These are phyloP conservation scores for Chloris gayana DNA, from an alignment of 176 grass and related monocot genomes.

Conservation along the genomic window DNA sequence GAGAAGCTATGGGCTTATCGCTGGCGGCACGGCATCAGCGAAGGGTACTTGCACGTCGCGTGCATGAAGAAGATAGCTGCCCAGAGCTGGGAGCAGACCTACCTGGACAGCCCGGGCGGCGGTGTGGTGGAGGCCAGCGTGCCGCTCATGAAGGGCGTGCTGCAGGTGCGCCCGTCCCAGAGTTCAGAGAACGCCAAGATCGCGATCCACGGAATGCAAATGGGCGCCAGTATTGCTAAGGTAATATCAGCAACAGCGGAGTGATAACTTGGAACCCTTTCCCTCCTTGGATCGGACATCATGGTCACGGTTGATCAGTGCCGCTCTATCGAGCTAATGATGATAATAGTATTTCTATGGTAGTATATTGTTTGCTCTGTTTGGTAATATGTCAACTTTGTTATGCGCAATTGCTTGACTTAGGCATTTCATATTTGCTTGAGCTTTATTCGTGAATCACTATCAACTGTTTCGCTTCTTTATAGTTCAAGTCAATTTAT, in stretches of 20 bases:
- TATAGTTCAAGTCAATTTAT: neutral
- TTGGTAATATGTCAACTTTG: neutral
- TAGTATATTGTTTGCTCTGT: neutral
- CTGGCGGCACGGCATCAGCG: neutral
- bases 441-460: neutral
- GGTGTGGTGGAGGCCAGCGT: neutral
- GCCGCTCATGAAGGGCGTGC: neutral
- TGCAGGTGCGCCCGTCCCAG: neutral
- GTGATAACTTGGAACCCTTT: no score
- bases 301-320: neutral
- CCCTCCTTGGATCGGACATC: no score
- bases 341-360: neutral
- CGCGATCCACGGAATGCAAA: no score
- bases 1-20: conserved; percentile 7
- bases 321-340: neutral
- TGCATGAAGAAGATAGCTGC: conserved; percentile 14
- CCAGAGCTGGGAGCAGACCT: conserved; percentile 1
- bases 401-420: neutral
- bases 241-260: no score
- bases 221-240: no score
- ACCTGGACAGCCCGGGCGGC: neutral
- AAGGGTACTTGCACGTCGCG: conserved; percentile 3
- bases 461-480: neutral
- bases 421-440: neutral
- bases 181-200: neutral